These are phyloP conservation scores for Leccinum olivaceopallidum DNA, from an alignment of 768 basidiomycete genomes.

Conservation along the genomic window DNA sequence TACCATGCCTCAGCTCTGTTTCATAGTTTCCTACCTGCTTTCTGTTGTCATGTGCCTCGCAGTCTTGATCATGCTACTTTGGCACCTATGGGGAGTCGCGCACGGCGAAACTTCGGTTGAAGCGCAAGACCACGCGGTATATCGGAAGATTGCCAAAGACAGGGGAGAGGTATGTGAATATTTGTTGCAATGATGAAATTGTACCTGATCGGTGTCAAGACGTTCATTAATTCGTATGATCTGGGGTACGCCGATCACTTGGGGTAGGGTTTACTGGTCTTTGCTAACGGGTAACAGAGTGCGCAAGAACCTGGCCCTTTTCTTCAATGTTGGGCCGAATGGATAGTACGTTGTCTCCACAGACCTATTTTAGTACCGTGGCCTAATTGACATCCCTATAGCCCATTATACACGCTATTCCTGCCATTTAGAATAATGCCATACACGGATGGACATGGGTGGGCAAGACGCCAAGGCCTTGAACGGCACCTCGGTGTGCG, in stretches of 20 bases:
- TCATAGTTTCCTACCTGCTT: conserved; percentile 76
- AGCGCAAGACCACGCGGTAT: conserved; percentile 81
- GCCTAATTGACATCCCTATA: conserved; percentile 29
- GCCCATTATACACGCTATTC: conserved; percentile 77
- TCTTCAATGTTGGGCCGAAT: conserved; percentile 81
- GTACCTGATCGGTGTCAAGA: conserved; percentile 36
- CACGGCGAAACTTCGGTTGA: conserved; percentile 90
- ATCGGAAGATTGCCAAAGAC: conserved; percentile 63
- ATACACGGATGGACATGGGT: conserved; percentile 80
- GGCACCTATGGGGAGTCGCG: conserved; percentile 71
- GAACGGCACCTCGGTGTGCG: conserved; percentile 60
- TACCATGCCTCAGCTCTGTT: conserved; percentile 64
- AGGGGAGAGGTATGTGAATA: conserved; percentile 62
- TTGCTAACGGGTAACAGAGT: conserved; percentile 28
- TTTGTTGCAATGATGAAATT: background rate
- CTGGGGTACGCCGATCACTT: conserved; percentile 55
- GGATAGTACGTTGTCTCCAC: conserved; percentile 70
- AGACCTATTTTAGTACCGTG: background rate
- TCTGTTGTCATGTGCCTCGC: conserved; percentile 73
- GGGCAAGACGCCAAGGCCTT: conserved; percentile 72
- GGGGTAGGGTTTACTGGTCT: background rate
- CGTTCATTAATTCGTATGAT: conserved; percentile 90
- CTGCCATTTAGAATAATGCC: conserved; percentile 80
- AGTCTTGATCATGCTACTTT: conserved; percentile 68
- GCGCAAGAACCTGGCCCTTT: conserved; percentile 70